Conservation (phyloP, 768 basidiomycete species). For the Trametes villosa region DNA sequence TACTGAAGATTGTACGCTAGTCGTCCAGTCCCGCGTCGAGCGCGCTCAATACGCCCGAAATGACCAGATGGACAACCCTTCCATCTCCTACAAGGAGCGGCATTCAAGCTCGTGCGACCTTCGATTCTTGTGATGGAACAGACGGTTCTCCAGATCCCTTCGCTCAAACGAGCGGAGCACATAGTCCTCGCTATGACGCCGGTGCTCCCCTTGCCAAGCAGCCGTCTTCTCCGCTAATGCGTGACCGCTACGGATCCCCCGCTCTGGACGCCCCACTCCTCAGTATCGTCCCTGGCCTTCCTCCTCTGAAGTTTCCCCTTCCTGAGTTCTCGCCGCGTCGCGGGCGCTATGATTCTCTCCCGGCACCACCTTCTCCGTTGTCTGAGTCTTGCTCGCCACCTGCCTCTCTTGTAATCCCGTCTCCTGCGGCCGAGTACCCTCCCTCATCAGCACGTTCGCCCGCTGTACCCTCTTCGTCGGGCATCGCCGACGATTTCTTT, state of each 20-base stretch:
- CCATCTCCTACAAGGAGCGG: background rate
- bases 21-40: conserved; percentile 16
- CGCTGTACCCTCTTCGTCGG: background rate
- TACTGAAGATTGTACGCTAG: background rate
- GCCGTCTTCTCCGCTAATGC: background rate
- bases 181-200: background rate
- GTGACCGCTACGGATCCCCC: conserved; percentile 10
- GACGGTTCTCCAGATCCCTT: background rate
- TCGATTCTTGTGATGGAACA: background rate
- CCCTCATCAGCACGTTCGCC: background rate
- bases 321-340: conserved; percentile 3
- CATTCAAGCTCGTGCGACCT: background rate
- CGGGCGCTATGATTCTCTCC: conserved; percentile 12
- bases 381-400: conserved; percentile 7
- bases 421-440: background rate
- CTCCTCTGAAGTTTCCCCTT: conserved; percentile 23
- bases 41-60: conserved; percentile 18
- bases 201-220: background rate
- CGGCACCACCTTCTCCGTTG: conserved; percentile 13
- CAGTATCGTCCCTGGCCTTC: conserved; percentile 19
- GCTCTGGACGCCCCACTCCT: conserved; percentile 21
- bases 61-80: conserved; percentile 7
- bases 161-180: background rate
- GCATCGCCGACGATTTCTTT: conserved; percentile 6
- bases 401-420: background rate